Percentiles rank a stretch among this genome's conserved stretches.
phyloP scores from a whole-genome alignment of 2,329 filamentous ascomycete species.

The Sclerotinia spermophila region DNA sequence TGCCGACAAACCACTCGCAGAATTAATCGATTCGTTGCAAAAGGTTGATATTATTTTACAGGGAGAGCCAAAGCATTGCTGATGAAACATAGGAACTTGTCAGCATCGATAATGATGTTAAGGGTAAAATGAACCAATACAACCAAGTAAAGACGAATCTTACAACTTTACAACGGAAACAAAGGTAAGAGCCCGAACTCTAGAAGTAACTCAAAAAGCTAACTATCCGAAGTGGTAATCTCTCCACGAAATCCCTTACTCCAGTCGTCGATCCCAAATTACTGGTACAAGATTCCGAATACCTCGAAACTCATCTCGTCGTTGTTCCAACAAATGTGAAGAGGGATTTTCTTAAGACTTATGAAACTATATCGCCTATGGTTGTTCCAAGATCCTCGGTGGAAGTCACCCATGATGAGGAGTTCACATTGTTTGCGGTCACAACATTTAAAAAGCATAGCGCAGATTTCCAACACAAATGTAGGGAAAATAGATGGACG shows the following conservation, averaged over 20 bases:
- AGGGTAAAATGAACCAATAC: constrained; percentile 91
- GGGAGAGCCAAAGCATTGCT: neutral
- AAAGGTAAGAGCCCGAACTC: constrained; percentile 60
- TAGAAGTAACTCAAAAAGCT: constrained; percentile 15
- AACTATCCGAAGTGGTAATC: constrained; percentile 65
- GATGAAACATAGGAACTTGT: constrained; percentile 64
- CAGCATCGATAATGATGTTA: constrained; percentile 94
- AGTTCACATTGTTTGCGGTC: constrained; percentile 84
- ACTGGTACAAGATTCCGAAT: constrained; percentile 87
- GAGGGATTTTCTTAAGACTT: constrained; percentile 85
- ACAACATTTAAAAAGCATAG: constrained; percentile 92
- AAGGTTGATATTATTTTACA: constrained; percentile 54
- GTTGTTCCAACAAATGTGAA: constrained; percentile 76
- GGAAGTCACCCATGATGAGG: constrained; percentile 78
- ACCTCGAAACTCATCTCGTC: constrained; percentile 91
- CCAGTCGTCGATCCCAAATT: constrained; percentile 78
- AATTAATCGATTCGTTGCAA: constrained; percentile 82
- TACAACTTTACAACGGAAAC: constrained; percentile 75
- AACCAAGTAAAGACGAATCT: constrained; percentile 85
- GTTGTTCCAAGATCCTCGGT: constrained; percentile 86
- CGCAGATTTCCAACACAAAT: constrained; percentile 85
- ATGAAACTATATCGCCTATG: constrained; percentile 86
- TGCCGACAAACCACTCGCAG: constrained; percentile 81
- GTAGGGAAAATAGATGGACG: constrained; percentile 88
- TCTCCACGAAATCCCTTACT: constrained; percentile 90